Evolutionary conservation across 2,329 filamentous ascomycete genomes (phyloP).

Genomic region (Stachybotrys echinatus): DNA sequence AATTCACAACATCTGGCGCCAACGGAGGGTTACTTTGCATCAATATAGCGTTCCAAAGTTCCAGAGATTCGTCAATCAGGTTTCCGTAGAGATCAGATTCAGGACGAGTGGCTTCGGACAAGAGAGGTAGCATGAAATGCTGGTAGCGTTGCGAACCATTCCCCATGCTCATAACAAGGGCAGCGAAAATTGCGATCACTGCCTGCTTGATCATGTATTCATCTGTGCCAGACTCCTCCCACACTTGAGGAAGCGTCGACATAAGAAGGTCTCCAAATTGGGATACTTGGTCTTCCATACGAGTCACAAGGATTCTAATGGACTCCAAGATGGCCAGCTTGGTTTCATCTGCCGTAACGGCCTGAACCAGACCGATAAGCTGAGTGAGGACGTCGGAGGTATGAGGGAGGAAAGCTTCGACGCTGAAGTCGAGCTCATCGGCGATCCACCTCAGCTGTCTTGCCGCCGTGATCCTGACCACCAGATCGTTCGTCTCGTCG

Average conservation of each 20-base stretch:
- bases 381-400: slow-evolving; percentile 67
- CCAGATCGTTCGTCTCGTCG: slow-evolving; percentile 79
- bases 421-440: slow-evolving; percentile 78
- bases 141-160: slow-evolving; percentile 74
- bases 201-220: slow-evolving; percentile 93
- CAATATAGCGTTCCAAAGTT: slow-evolving; percentile 78
- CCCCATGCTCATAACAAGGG: slow-evolving; percentile 82
- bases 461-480: slow-evolving; percentile 87
- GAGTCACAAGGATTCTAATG: slow-evolving; percentile 71
- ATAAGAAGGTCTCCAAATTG: slow-evolving; percentile 77
- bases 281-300: slow-evolving; percentile 69
- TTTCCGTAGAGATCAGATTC: slow-evolving; percentile 72
- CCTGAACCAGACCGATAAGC: slow-evolving; percentile 72
- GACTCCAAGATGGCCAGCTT: slow-evolving; percentile 89
- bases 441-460: slow-evolving; percentile 75
- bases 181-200: slow-evolving; percentile 78
- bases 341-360: slow-evolving; percentile 78
- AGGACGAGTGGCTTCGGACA: slow-evolving; percentile 72
- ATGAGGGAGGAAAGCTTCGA: slow-evolving; percentile 70
- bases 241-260: slow-evolving; percentile 71
- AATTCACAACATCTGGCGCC: slow-evolving; percentile 53
- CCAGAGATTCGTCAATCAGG: slow-evolving; percentile 84
- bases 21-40: slow-evolving; percentile 59
- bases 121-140: slow-evolving; percentile 71
- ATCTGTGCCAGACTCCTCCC: slow-evolving; percentile 74